Conservation (phyloP, 805 yeast species). For the Cyberlindnera meyerae region DNA sequence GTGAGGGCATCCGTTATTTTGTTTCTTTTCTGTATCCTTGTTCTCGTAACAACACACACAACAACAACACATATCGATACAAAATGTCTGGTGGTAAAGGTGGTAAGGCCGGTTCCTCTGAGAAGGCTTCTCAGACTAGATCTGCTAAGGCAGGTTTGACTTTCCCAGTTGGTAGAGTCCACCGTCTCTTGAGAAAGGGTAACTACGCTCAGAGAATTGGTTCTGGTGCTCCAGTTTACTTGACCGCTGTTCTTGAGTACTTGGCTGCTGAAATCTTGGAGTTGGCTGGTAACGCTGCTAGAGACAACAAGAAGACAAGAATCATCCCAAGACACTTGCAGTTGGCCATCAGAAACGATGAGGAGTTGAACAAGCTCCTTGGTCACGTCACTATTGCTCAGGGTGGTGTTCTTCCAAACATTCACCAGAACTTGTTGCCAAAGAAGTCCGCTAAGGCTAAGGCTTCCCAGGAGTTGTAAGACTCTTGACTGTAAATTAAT, state of each 20-base stretch:
- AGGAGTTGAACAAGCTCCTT: conserved; percentile 91
- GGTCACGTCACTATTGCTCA: conserved; percentile 95
- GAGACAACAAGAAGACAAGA: conserved; percentile 99
- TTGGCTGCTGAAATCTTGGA: conserved; percentile 97
- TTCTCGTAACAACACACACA: conserved; percentile 7
- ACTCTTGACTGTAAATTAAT: conserved; percentile 13
- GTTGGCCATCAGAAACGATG: conserved; percentile 98
- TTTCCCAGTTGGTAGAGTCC: conserved; percentile 99
- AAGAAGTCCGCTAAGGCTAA: conserved; percentile 58
- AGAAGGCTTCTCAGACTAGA: conserved; percentile 96
- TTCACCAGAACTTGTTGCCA: conserved; percentile 90
- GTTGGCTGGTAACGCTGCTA: conserved; percentile 98
- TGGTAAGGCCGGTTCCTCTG: conserved; percentile 93
- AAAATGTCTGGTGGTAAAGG: conserved; percentile 66
- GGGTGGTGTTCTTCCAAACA: conserved; percentile 99
- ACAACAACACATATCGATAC: conserved; percentile 11
- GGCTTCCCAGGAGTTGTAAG: conserved; percentile 61
- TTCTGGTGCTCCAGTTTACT: conserved; percentile 98
- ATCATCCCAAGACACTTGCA: conserved; percentile 98
- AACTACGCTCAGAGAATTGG: conserved; percentile 98
- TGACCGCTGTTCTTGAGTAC: conserved; percentile 95
- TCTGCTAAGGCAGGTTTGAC: conserved; percentile 98
- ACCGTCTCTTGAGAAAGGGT: conserved; percentile 93
- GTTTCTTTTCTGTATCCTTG: conserved; percentile 2
- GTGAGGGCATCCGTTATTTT: neutral